Conservation (phyloP, 208 protist species). For the Naegleria gruberi region DNA sequence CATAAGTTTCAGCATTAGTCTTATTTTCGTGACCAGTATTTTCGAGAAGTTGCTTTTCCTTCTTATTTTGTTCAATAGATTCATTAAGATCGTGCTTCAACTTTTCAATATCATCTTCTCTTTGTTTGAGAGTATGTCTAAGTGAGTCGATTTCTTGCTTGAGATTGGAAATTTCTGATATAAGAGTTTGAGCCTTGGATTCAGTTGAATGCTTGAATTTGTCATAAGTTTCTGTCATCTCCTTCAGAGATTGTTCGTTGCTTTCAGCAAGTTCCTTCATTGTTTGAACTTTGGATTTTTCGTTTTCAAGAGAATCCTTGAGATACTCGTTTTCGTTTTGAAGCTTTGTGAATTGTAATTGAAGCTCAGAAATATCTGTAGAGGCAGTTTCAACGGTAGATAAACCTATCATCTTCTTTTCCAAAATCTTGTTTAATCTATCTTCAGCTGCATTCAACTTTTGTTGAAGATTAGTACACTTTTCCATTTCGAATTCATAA, state of each 20-base stretch:
- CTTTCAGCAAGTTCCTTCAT: background rate
- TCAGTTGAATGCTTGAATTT: background rate
- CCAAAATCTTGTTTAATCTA: background rate
- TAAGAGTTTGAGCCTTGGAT: background rate
- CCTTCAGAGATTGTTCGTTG: background rate
- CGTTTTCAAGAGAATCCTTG: background rate
- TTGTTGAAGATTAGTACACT: background rate
- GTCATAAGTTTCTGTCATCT: background rate
- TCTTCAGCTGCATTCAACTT: background rate
- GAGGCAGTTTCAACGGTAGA: background rate
- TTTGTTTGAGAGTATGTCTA: background rate
- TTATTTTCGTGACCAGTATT: background rate
- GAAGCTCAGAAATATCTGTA: background rate
- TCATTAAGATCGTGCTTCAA: background rate
- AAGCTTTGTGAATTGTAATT: background rate
- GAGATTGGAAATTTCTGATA: background rate
- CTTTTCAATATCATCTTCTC: background rate
- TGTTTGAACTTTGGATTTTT: background rate
- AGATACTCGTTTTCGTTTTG: background rate
- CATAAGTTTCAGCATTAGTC: background rate
- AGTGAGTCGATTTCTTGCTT: background rate
- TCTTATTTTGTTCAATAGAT: background rate
- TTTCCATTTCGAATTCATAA: background rate
- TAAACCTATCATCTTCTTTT: background rate
- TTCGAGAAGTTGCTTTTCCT: background rate